A percentile compares a stretch with the other conserved stretches of the same genome.
These are phyloP conservation scores for Colletotrichum horii DNA, from an alignment of 2,329 filamentous ascomycete species.

Conservation along the genomic window DNA sequence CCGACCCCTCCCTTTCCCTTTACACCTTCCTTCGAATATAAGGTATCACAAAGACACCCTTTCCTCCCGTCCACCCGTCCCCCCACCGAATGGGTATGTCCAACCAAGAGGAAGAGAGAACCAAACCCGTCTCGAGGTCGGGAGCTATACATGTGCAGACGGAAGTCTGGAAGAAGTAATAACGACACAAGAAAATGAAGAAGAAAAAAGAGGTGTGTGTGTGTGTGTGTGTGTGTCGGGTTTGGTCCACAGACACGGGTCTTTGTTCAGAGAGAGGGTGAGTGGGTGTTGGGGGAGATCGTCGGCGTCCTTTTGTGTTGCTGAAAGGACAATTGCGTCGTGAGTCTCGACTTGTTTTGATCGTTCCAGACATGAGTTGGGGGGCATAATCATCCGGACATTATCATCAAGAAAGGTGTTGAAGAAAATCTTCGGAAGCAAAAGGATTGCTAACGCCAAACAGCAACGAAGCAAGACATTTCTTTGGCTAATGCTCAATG, in stretches of 20 bases:
- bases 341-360: neutral
- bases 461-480: neutral
- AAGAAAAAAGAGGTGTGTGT: neutral
- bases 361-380: slow-evolving; percentile 2
- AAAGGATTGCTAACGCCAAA: neutral
- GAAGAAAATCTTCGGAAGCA: neutral
- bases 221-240: neutral
- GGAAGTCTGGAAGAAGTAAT: neutral
- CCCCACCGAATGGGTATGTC: neutral
- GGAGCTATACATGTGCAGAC: neutral
- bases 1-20: neutral
- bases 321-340: neutral
- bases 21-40: neutral
- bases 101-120: neutral
- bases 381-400: slow-evolving; percentile 20
- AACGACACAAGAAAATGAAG: slow-evolving; percentile 10
- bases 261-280: neutral
- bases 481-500: neutral
- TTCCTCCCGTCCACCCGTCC: neutral
- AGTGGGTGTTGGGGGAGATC: neutral
- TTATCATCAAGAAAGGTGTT: slow-evolving; percentile 3
- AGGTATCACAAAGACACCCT: neutral
- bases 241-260: neutral
- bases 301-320: neutral
- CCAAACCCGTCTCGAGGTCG: neutral